Base-by-base conservation (phyloP, 208 protist genomes). In the Angomonas ambiguus region DNA sequence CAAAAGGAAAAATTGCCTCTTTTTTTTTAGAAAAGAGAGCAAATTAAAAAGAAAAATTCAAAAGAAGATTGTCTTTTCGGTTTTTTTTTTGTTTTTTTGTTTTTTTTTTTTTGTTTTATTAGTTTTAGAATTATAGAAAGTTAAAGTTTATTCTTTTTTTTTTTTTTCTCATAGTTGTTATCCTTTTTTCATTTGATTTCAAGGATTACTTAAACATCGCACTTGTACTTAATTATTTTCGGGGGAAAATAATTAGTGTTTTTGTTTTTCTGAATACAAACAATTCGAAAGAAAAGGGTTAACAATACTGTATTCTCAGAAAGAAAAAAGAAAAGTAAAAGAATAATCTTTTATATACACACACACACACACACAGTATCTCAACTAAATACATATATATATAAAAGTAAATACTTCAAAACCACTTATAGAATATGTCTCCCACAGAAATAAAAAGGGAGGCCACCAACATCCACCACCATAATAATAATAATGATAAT, bases 21-120 rank as follows among this genome's bases (percentile, higher is more conserved):
- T 61, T 68, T 68, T 48, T 68, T 62, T 69, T 3, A 30, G 33
- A 49, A 48, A 38, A 51, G 49, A 51, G 34, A 64, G 48, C 22
- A 31, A 51, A 42, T 71, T 16, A 11, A 27, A 56, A 27, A 24
- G n/a, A n/a, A n/a, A n/a, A n/a, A n/a, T n/a, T n/a, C n/a, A n/a
- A n/a, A n/a, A n/a, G n/a, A n/a, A n/a, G n/a, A n/a, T n/a, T n/a
- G n/a, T 34, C 57, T 10, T 53, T 41, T 55, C 51, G 4, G 41
- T 42, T 32, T 67, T 35, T 32, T 41, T 58, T 64, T 16, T 58
- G 18, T 64, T 13, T 51, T 62, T 34, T 25, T 59, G 27, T 8
- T 59, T 58, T 71, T 42, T 57, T 51, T 64, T 64, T 71, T 57
- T 20, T 24, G 51, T 27, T 5, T 30, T 28, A 65, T n/a, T 65